Base-by-base conservation (phyloP, 306 rosid genomes). In the Quercus berberidifolia region DNA sequence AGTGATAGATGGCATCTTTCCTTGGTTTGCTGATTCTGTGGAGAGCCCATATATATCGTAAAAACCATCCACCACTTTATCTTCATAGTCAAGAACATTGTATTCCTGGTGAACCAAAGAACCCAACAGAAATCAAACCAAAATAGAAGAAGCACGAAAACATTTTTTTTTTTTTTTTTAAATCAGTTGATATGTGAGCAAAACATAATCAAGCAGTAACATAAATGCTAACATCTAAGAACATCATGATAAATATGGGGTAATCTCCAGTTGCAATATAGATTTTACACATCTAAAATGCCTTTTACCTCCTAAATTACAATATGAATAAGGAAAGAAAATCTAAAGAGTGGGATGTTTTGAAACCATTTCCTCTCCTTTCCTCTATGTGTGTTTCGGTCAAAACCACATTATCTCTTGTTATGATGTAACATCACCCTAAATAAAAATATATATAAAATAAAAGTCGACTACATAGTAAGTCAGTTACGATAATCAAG, bases 31-130 rank as follows among this genome's bases (percentile, higher is more conserved):
- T 11, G 97, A 85, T 83, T 92, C 92, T 11, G 86, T 74, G 72
- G 85, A 86, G 60, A 87, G 81, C 70, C 95, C 92, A 74, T 80
- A 89, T 75, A 93, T 87, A 79, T 95, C 99, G 82, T 95, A 95
- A 86, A 95, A 95, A 74, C 99, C 99, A 82, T 95, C 92, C 31
- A 93, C 86, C 72, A 95, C 96, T 86, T 86, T 93, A 82, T 95
- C 98, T 67, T 86, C 98, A 58, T 95, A 93, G 87, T 91, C 99
- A 78, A 95, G 92, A 79, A 90, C 96, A 71, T 89, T 90, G 85
- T 87, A 95, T 75, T 95, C 99, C 99, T 95, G 85, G 21, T 68
- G 69, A 80, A 69, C 43, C 63, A 78, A 59, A 76, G 38, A 78
- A 84, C 60, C 5, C 65, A 71, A 78, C 77, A 78, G 65, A 76